Percentiles rank a stretch among this genome's conserved stretches.
These are phyloP conservation scores for Backusella macrospora DNA, from an alignment of 192 early-diverging fungal species.

Conservation along the genomic window DNA sequence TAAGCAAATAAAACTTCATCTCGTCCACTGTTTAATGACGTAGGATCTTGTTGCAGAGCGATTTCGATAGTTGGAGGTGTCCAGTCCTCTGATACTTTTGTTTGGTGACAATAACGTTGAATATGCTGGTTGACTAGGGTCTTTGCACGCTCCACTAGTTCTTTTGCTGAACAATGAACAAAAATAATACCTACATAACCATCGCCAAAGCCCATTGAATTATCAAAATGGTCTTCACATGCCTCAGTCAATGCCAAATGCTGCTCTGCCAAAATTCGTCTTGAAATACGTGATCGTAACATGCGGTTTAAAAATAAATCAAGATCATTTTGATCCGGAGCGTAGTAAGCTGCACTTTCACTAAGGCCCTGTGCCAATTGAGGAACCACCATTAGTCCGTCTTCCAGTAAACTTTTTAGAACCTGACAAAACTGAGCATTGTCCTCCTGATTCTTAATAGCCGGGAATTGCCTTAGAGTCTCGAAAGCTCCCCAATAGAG, in stretches of 20 bases:
- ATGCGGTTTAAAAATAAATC: conserved; percentile 91
- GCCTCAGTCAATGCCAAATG: conserved; percentile 82
- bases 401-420: conserved; percentile 71
- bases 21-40: not conserved
- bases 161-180: conserved; percentile 61
- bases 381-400: conserved; percentile 86
- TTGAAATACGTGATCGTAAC: conserved; percentile 85
- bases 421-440: conserved; percentile 82
- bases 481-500: conserved; percentile 97
- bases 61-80: conserved; percentile 5
- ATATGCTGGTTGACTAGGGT: conserved; percentile 16
- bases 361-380: conserved; percentile 86
- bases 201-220: conserved; percentile 42
- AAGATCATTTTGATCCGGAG: conserved; percentile 58
- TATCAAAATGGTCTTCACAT: conserved; percentile 49
- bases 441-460: conserved; percentile 78
- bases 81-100: not conserved
- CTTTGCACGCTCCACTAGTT: conserved; percentile 44
- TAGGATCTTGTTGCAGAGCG: not conserved
- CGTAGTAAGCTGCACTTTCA: conserved; percentile 61
- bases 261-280: conserved; percentile 91
- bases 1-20: conserved; percentile 38
- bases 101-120: not conserved
- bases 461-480: conserved; percentile 66
- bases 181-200: conserved; percentile 74